These are phyloP conservation scores for Pyrenula massariospora DNA, from an alignment of 495 filamentous ascomycete genomes.

Conservation along the genomic window DNA sequence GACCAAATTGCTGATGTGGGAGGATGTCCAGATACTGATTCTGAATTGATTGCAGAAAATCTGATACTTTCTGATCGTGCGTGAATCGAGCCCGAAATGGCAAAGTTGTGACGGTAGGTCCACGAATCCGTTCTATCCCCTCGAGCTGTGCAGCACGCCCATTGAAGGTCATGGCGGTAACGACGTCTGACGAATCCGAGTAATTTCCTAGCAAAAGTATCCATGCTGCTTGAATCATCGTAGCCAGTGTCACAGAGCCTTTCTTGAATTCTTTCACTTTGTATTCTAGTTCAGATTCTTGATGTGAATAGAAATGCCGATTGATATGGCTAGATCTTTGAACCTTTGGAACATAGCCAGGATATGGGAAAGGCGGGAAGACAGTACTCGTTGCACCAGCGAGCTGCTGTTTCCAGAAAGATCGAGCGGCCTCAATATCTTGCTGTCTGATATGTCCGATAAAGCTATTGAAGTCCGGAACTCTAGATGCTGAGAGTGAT, in stretches of 20 bases:
- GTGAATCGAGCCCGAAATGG: conserved; percentile 33
- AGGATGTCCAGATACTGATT: conserved; percentile 31
- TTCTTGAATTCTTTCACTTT: background rate
- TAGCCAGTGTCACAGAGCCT: conserved; percentile 24
- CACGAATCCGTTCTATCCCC: conserved; percentile 5
- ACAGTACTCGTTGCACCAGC: conserved; percentile 25
- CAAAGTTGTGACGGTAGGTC: conserved; percentile 39
- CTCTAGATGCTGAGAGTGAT: background rate
- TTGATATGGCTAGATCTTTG: conserved; percentile 30
- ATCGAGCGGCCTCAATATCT: background rate
- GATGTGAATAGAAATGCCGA: conserved; percentile 17
- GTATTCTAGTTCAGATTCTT: conserved; percentile 11
- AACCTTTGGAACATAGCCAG: conserved; percentile 25
- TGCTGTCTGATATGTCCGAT: background rate
- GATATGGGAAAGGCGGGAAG: conserved; percentile 33
- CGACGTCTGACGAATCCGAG: conserved; percentile 28
- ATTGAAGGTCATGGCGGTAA: conserved; percentile 37
- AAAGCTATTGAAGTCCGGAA: background rate
- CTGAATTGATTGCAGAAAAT: conserved; percentile 26
- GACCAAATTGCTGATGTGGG: conserved; percentile 43
- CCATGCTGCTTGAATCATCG: conserved; percentile 42
- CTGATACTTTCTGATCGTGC: conserved; percentile 2
- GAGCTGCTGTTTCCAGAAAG: conserved; percentile 25
- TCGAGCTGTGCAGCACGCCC: conserved; percentile 9
- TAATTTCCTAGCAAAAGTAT: conserved; percentile 32